These are phyloP conservation scores for Podila minutissima DNA, from an alignment of 192 early-diverging fungal species.

Conservation along the genomic window DNA sequence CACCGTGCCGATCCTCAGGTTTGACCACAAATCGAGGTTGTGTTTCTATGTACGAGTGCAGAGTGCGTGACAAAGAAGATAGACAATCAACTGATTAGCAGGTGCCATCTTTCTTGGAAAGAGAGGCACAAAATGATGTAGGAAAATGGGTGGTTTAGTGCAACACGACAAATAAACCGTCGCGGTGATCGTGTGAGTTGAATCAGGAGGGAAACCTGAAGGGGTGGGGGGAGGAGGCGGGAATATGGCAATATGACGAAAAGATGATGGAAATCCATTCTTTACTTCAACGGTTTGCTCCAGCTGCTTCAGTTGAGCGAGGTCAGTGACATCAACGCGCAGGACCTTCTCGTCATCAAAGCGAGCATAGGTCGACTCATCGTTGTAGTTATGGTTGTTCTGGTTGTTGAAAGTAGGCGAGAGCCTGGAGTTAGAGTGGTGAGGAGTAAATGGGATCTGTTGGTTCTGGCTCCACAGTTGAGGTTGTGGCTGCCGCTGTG, in stretches of 20 bases:
- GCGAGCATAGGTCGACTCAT: constrained; percentile 14
- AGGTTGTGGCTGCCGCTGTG: constrained; percentile 4
- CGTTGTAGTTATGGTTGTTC: background rate
- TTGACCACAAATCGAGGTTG: constrained; percentile 39
- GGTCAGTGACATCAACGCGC: constrained; percentile 29
- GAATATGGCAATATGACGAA: background rate
- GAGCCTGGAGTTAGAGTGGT: background rate
- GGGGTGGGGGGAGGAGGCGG: background rate
- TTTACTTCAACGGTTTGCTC: constrained; percentile 27
- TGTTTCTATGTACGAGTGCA: constrained; percentile 8
- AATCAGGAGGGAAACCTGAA: background rate
- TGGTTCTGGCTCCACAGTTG: constrained; percentile 3
- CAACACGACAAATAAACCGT: no score
- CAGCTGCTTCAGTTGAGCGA: constrained; percentile 21
- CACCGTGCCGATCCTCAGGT: constrained; percentile 36
- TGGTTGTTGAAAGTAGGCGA: background rate
- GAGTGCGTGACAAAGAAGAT: background rate
- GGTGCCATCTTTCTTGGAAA: background rate
- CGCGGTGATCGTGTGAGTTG: no score
- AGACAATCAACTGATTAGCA: background rate
- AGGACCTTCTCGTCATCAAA: constrained; percentile 35
- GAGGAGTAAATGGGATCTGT: constrained; percentile 9
- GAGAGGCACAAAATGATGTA: background rate
- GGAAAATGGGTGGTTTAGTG: no score
- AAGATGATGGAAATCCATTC: background rate